These are phyloP conservation scores for Suillus tomentosus DNA, from an alignment of 768 basidiomycete species.

Conservation along the genomic window DNA sequence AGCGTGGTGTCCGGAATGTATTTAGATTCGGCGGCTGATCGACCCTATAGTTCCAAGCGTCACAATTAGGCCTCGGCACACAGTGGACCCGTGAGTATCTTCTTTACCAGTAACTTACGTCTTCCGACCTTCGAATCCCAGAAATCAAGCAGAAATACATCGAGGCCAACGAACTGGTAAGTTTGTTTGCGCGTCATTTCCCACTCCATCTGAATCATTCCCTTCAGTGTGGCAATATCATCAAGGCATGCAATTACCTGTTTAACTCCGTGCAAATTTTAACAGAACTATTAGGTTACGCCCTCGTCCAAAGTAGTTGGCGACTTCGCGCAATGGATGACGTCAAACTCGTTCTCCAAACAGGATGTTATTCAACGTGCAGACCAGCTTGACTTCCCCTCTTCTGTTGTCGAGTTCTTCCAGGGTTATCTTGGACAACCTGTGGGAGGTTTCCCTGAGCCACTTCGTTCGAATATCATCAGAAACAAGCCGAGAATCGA, in stretches of 20 bases:
- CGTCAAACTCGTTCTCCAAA: slow-evolving; percentile 87
- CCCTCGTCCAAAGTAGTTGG: slow-evolving; percentile 99
- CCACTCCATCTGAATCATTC: slow-evolving; percentile 10
- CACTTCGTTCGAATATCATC: slow-evolving; percentile 87
- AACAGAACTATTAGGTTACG: slow-evolving; percentile 61
- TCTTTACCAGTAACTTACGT: slow-evolving; percentile 15
- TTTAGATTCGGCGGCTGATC: slow-evolving; percentile 16
- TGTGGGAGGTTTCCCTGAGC: slow-evolving; percentile 98
- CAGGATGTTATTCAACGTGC: slow-evolving; percentile 85
- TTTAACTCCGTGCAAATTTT: neutral
- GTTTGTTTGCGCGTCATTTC: slow-evolving; percentile 29
- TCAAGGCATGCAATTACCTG: slow-evolving; percentile 57
- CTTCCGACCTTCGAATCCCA: slow-evolving; percentile 30
- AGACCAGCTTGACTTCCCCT: slow-evolving; percentile 94
- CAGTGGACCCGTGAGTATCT: slow-evolving; percentile 79
- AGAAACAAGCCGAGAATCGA: slow-evolving; percentile 94
- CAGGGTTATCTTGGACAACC: slow-evolving; percentile 98
- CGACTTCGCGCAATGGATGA: slow-evolving; percentile 99
- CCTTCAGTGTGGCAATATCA: slow-evolving; percentile 88
- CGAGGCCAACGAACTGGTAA: slow-evolving; percentile 91
- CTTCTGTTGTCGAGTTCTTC: slow-evolving; percentile 97
- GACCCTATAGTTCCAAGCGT: slow-evolving; percentile 86
- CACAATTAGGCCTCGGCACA: slow-evolving; percentile 94
- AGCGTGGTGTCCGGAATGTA: slow-evolving; percentile 21
- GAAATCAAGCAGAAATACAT: slow-evolving; percentile 99